Evolutionary conservation across 805 yeast genomes (phyloP).

Genomic region (Candida ficus): DNA sequence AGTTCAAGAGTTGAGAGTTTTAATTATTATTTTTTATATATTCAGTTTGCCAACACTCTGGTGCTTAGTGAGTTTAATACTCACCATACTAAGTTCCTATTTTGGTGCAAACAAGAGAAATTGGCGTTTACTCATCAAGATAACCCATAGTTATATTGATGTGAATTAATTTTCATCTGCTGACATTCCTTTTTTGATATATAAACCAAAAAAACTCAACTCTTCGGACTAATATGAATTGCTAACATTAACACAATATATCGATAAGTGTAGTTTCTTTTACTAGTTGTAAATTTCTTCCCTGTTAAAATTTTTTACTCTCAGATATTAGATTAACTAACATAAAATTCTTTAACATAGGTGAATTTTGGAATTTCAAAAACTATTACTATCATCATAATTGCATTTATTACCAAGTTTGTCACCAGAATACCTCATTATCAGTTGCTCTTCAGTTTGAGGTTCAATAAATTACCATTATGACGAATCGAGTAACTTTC

Average conservation of each 20-base stretch:
- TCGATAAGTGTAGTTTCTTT: too few relatives aligned
- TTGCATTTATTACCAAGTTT: too few relatives aligned
- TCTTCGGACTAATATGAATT: too few relatives aligned
- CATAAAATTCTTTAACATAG: too few relatives aligned
- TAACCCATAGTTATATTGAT: constrained; percentile 49
- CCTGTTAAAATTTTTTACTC: too few relatives aligned
- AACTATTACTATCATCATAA: too few relatives aligned
- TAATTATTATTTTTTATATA: constrained; percentile 6
- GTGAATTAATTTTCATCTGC: constrained; percentile 29
- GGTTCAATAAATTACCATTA: not conserved
- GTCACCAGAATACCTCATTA: too few relatives aligned
- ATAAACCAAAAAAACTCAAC: not conserved
- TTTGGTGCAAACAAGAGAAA: constrained; percentile 83
- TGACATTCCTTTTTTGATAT: not conserved
- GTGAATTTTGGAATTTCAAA: too few relatives aligned
- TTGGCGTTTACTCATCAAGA: constrained; percentile 72
- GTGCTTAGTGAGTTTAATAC: constrained; percentile 48
- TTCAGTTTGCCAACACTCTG: constrained; percentile 89
- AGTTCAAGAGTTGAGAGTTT: not conserved
- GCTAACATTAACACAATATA: too few relatives aligned
- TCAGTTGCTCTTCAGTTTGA: too few relatives aligned
- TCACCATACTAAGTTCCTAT: constrained; percentile 73
- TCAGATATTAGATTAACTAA: too few relatives aligned
- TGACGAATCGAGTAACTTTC: not conserved
- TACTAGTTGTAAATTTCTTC: too few relatives aligned